These are phyloP conservation scores for Licmophora abbreviata DNA, from an alignment of 108 stramenopile species.

Conservation along the genomic window DNA sequence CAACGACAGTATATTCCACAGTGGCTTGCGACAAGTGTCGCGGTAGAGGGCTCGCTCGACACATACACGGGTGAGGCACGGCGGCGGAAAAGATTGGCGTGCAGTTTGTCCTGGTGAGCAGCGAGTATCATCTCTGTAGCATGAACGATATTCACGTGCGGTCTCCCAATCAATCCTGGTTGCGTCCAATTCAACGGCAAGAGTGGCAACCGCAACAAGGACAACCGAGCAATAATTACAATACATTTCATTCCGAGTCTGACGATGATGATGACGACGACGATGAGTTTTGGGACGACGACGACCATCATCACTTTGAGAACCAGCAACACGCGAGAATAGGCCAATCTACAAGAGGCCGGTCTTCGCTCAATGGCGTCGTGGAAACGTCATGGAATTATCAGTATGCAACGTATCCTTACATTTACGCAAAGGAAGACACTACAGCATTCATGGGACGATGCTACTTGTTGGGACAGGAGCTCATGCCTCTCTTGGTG, in stretches of 20 bases:
- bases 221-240: background rate
- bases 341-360: too few species aligned
- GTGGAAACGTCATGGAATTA: slow-evolving; percentile 64
- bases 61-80: slow-evolving; percentile 37
- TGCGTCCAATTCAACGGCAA: slow-evolving; percentile 13
- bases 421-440: slow-evolving; percentile 44
- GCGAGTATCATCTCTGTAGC: slow-evolving; percentile 71
- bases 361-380: too few species aligned
- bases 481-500: slow-evolving; percentile 57
- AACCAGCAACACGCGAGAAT: too few species aligned
- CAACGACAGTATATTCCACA: background rate
- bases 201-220: background rate
- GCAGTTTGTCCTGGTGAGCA: slow-evolving; percentile 61
- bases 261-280: background rate
- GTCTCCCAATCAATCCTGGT: slow-evolving; percentile 44
- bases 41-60: slow-evolving; percentile 12
- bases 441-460: slow-evolving; percentile 57
- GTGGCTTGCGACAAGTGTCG: background rate
- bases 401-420: slow-evolving; percentile 62
- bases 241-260: background rate
- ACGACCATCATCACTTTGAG: slow-evolving; percentile 6
- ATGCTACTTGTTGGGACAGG: slow-evolving; percentile 59
- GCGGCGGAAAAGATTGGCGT: slow-evolving; percentile 47
- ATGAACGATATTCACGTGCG: slow-evolving; percentile 63
- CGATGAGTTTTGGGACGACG: slow-evolving; percentile 8